These are phyloP conservation scores for Gymnopus androsaceus DNA, from an alignment of 1,284 basidiomycete species.

Conservation along the genomic window DNA sequence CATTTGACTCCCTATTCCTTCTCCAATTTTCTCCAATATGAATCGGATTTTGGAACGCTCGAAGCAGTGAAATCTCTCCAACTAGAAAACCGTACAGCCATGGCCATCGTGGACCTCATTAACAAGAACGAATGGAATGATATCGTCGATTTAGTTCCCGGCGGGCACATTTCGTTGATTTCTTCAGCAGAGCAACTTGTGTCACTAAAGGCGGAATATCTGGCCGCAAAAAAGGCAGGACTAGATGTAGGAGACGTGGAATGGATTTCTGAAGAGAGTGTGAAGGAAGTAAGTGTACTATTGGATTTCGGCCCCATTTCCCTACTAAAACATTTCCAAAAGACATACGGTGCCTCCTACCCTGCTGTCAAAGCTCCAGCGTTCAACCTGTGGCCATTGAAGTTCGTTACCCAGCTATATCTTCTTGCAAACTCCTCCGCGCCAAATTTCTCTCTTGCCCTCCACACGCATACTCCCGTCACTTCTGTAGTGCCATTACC, in stretches of 20 bases:
- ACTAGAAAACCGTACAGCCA: conserved; percentile 60
- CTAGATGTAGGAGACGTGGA: conserved; percentile 45
- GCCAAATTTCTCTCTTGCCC: conserved; percentile 40
- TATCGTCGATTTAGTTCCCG: conserved; percentile 64
- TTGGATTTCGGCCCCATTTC: too few relatives aligned
- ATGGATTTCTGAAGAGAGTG: conserved; percentile 51
- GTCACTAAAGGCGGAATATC: not conserved
- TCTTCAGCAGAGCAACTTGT: conserved; percentile 47
- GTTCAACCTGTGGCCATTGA: conserved; percentile 77
- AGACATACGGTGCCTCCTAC: conserved; percentile 60
- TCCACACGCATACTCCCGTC: conserved; percentile 76
- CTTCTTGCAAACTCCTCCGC: conserved; percentile 38
- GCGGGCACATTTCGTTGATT: conserved; percentile 56
- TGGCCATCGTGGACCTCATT: conserved; percentile 53
- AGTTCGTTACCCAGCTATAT: conserved; percentile 70
- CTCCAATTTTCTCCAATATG: conserved; percentile 42
- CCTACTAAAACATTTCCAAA: not conserved
- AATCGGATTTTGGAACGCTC: conserved; percentile 44
- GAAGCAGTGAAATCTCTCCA: conserved; percentile 57
- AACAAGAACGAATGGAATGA: conserved; percentile 42
- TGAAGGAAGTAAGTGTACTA: conserved; percentile 44
- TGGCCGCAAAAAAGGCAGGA: conserved; percentile 51
- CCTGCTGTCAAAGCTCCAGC: conserved; percentile 51
- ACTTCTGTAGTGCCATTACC: conserved; percentile 38
- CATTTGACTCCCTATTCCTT: conserved; percentile 65